Evolutionary conservation across 805 yeast species (phyloP).

Genomic region (Starmerella lactis-condensi): DNA sequence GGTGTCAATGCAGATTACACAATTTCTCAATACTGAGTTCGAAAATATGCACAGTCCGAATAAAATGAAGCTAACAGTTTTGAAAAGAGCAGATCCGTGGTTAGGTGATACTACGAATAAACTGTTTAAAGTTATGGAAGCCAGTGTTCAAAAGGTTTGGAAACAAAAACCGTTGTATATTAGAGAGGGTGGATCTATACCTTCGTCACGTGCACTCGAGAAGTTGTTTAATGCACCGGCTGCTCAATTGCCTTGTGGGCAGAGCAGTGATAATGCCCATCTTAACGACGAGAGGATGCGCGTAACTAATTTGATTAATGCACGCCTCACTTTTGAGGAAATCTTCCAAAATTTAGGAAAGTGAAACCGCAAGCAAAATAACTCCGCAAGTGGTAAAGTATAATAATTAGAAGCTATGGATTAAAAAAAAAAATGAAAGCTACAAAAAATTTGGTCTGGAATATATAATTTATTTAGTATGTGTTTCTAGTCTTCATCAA

Average conservation of each 20-base stretch:
- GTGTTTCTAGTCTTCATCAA: too few relatives aligned
- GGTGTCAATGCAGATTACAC: constrained; percentile 34
- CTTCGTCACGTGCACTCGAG: constrained; percentile 71
- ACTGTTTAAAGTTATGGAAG: constrained; percentile 48
- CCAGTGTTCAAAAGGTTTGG: constrained; percentile 57
- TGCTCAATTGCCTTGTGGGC: constrained; percentile 93
- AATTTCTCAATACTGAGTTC: constrained; percentile 34
- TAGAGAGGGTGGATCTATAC: constrained; percentile 94
- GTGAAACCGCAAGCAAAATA: too few relatives aligned
- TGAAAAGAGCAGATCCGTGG: constrained; percentile 93
- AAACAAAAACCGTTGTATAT: constrained; percentile 62
- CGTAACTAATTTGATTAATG: constrained; percentile 55
- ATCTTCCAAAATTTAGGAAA: constrained; percentile 10
- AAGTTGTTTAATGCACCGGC: constrained; percentile 72
- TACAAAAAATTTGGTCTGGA: not conserved
- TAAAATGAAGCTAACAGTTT: constrained; percentile 37
- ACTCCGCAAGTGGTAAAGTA: too few relatives aligned
- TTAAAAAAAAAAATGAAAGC: not conserved
- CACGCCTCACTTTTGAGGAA: constrained; percentile 35
- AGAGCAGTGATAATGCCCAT: constrained; percentile 86
- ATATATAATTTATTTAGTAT: too few relatives aligned
- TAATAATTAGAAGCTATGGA: too few relatives aligned
- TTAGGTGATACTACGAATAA: constrained; percentile 65
- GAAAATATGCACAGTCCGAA: constrained; percentile 38
- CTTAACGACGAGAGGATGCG: constrained; percentile 71